Evolutionary conservation across 495 filamentous ascomycete species (phyloP).

Genomic region (Annulohypoxylon nitens): DNA sequence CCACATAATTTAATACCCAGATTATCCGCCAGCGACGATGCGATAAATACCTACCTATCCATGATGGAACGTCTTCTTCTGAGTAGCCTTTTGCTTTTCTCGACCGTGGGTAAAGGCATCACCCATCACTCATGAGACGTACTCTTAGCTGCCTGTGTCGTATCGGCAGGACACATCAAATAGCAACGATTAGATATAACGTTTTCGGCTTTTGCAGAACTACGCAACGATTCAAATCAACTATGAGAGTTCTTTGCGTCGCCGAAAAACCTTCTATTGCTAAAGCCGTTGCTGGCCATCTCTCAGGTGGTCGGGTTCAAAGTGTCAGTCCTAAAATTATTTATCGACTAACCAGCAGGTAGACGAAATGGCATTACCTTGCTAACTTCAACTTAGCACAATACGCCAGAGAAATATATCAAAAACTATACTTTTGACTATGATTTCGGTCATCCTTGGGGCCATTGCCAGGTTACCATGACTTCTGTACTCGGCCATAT

Average conservation of each 20-base stretch:
- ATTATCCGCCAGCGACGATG: background rate
- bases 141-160: slow-evolving; percentile 25
- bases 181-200: slow-evolving; percentile 5
- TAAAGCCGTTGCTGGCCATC: slow-evolving; percentile 89
- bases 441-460: slow-evolving; percentile 85
- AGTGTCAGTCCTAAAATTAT: slow-evolving; percentile 67
- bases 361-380: background rate
- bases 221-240: slow-evolving; percentile 39
- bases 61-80: slow-evolving; percentile 23
- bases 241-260: slow-evolving; percentile 82
- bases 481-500: slow-evolving; percentile 92
- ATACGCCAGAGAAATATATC: slow-evolving; percentile 77
- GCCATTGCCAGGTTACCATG: slow-evolving; percentile 86
- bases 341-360: background rate
- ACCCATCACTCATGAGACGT: slow-evolving; percentile 31
- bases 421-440: slow-evolving; percentile 97
- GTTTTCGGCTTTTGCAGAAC: slow-evolving; percentile 7
- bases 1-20: too few species aligned
- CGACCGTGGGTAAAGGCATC: slow-evolving; percentile 10
- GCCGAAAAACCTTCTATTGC: slow-evolving; percentile 98
- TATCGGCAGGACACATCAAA: slow-evolving; percentile 19
- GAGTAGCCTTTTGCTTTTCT: slow-evolving; percentile 11
- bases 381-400: slow-evolving; percentile 52
- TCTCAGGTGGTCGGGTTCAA: slow-evolving; percentile 79
- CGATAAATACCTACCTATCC: background rate